Conservation (phyloP, 768 basidiomycete species). For the Crepidotus variabilis region DNA sequence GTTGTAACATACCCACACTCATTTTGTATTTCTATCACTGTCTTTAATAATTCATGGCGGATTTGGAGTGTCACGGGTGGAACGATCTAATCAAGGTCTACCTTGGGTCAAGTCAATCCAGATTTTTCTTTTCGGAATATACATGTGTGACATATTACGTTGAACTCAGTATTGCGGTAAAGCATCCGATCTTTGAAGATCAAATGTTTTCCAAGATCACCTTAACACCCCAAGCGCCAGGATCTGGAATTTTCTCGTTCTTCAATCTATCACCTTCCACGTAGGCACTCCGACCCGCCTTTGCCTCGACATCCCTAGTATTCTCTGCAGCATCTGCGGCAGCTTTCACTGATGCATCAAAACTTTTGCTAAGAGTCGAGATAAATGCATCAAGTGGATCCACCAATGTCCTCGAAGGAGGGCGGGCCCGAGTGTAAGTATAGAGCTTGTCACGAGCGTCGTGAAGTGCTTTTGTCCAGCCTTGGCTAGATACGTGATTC, state of each 20-base stretch:
- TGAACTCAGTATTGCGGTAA: no score
- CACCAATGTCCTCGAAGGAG: constrained; percentile 88
- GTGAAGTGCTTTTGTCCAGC: constrained; percentile 60
- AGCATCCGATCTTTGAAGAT: neutral
- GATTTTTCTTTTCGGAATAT: no score
- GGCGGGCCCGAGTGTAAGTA: constrained; percentile 84
- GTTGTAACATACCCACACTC: no score
- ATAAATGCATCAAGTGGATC: constrained; percentile 86
- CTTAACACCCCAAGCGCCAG: constrained; percentile 90
- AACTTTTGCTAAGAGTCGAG: constrained; percentile 35
- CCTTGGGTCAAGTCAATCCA: no score
- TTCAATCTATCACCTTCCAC: constrained; percentile 66
- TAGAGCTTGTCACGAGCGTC: constrained; percentile 61
- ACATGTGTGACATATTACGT: no score
- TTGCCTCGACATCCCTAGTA: constrained; percentile 76
- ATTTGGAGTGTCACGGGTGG: no score
- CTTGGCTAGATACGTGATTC: constrained; percentile 34
- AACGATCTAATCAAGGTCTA: no score
- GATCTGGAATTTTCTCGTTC: constrained; percentile 68
- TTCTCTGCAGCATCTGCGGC: constrained; percentile 65
- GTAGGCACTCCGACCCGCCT: constrained; percentile 87
- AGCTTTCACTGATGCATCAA: constrained; percentile 51
- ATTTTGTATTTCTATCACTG: no score
- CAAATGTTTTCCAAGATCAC: constrained; percentile 58
- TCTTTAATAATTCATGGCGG: no score